Evolutionary conservation across 345 rosid genomes (phyloP).

Genomic region (Rhizophora apiculata): DNA sequence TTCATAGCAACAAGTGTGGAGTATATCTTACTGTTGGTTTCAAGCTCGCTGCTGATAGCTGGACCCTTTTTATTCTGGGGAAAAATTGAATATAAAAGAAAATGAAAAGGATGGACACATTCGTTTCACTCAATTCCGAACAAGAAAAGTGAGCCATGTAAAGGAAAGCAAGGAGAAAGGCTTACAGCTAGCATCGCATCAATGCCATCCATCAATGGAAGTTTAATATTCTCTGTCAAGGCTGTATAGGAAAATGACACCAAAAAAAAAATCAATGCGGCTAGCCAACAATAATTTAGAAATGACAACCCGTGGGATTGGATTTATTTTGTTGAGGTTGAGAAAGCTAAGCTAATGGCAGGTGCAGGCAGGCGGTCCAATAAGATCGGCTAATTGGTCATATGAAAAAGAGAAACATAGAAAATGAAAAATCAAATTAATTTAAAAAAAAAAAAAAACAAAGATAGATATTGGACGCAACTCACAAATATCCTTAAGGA

Average conservation of each 20-base stretch:
- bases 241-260: conserved; percentile 25
- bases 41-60: conserved; percentile 23
- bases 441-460: not conserved
- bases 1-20: conserved; percentile 1
- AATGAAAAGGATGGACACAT: not conserved
- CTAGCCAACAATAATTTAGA: too few species aligned
- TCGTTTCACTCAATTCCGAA: too few species aligned
- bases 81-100: conserved; percentile 9
- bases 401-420: not conserved
- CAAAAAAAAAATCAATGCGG: not conserved
- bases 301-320: too few species aligned
- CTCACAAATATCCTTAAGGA: conserved; percentile 47
- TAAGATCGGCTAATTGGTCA: too few species aligned
- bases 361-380: too few species aligned
- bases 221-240: conserved; percentile 41
- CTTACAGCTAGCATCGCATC: conserved; percentile 44
- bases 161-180: conserved; percentile 1
- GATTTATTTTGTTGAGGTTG: too few species aligned
- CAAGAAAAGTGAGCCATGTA: not conserved
- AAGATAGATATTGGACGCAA: conserved; percentile 13
- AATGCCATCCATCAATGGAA: conserved; percentile 69
- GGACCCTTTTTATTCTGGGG: conserved; percentile 41
- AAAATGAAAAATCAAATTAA: not conserved
- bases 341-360: too few species aligned
- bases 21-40: conserved; percentile 47